Base-by-base conservation (phyloP, 345 rosid genomes). In the Euphorbia tirucalli region DNA sequence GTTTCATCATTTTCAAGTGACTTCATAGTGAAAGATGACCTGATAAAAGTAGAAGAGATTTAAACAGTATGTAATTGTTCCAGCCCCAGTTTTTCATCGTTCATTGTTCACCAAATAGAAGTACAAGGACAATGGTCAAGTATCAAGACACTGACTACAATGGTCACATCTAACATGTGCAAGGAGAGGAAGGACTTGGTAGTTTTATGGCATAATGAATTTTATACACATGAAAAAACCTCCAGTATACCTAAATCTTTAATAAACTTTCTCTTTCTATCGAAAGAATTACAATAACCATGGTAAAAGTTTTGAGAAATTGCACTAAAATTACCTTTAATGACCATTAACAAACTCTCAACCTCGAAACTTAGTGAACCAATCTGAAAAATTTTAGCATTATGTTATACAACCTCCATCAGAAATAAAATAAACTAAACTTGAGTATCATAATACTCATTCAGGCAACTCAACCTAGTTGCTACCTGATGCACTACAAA, bases 1-100 rank as follows among this genome's bases (percentile, higher is more conserved):
- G 69, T 55, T 71, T 83, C 97, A 74, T 80, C 87, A 57, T 82
- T 76, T 70, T 90, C 93, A 56, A 73, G 78, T 5, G 83, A 70
- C 84, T 86, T 92, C 87, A 88, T 87, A 50, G 78, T 71, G 65
- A 80, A 71, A 64, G 77, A 80, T 66, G 73, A 85, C 88, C 97
- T 90, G 71, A 63, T 35, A 62, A 59, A 73, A 35, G 63, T 61
- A 39, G 71, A 79, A 71, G 11, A 70, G 11, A 24, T 74, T 66
- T 21, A 65, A 19, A 32, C 52, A 65, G 62, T 46, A 43, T 21
- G 11, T 6, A 58, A 28, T 14, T 11, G 48, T 5, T 39, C 54
- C 30, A 32, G 25, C 46, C 25, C 27, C 46, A 62, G 59, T 57
- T 71, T 46, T 58, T n/a, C n/a, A n/a, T 43, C 68, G 46, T 52